Base-by-base conservation (phyloP, 768 basidiomycete species). In the Tricholoma furcatifolium region DNA sequence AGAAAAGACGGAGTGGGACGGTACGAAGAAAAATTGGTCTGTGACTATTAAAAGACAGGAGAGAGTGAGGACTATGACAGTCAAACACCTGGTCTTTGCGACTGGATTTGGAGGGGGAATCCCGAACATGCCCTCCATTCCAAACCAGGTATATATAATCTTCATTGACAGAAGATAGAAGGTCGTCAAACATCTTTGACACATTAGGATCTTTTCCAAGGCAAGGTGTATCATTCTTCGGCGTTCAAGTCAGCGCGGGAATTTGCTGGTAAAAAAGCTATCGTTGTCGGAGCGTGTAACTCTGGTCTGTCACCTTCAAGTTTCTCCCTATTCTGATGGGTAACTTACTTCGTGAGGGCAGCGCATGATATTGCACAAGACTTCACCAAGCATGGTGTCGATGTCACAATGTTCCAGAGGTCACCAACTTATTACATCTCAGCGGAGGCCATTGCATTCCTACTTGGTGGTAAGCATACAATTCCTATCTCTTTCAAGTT, bases 261-360 rank as follows among this genome's bases (percentile, higher is more conserved):
- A 30, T 77, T 80, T 57, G 53, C 67, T 6, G 84, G 84, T 6
- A 87, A 87, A 71, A 85, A 81, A 58, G 84, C 79, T 5, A 71
- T 87, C 1, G 72, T 88, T n/a, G 71, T 89, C 2, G 86, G 87
- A 12, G 78, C 85, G n/a, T 81, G 82, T 39, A 85, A 79, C 46
- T 83, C 82, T 24, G 78, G 78, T 79, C 60, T 14, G 47, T 21
- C 4, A 10, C 27, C 20, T 31, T 32, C 18, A 30, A 12, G 21
- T 31, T 15, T 23, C 6, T 38, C 36, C 20, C 12, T 10, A 27
- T 10, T 20, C n/a, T n/a, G n/a, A n/a, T n/a, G n/a, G n/a, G n/a
- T n/a, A n/a, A n/a, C n/a, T n/a, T 20, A 34, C 6, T 42, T 9
- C 17, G n/a, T 24, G 27, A 10, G 17, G 20, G 11, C 41, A 74